These are phyloP conservation scores for Paecilomyces dactylethromorphus DNA, from an alignment of 2,329 filamentous ascomycete genomes.

Conservation along the genomic window DNA sequence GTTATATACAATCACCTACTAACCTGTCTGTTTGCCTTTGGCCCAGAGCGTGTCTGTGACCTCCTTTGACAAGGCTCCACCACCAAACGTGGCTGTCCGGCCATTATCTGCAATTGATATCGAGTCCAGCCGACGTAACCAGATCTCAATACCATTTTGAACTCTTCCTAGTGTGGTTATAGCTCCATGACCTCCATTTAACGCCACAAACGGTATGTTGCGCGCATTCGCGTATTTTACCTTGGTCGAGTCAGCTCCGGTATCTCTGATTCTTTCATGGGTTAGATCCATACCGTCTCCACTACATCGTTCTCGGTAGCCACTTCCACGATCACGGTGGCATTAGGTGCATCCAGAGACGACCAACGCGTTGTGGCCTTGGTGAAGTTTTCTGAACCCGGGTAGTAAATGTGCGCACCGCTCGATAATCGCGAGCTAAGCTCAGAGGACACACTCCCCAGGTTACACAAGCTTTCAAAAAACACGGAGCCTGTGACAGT, in stretches of 20 bases:
- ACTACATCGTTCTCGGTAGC: constrained; percentile 3
- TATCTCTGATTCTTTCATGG: neutral
- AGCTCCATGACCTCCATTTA: constrained; percentile 48
- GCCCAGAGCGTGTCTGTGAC: constrained; percentile 46
- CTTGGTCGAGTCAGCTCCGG: constrained; percentile 16
- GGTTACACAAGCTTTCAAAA: too few species aligned
- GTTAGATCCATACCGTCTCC: constrained; percentile 2
- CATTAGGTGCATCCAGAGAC: neutral
- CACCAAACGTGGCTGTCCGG: constrained; percentile 43
- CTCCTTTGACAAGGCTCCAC: constrained; percentile 41
- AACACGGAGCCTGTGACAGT: too few species aligned
- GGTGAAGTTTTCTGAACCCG: neutral
- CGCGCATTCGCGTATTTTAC: constrained; percentile 44
- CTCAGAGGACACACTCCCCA: too few species aligned
- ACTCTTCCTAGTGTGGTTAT: constrained; percentile 45
- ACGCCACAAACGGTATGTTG: constrained; percentile 46
- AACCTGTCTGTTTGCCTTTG: constrained; percentile 42
- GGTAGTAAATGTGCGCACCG: neutral
- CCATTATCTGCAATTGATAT: constrained; percentile 39
- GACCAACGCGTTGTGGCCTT: constrained; percentile 2
- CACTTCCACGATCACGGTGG: constrained; percentile 2
- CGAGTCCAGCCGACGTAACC: constrained; percentile 38
- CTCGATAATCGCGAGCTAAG: neutral
- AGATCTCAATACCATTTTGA: constrained; percentile 47
- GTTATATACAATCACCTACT: constrained; percentile 20